Evolutionary conservation across 139 green algal species (phyloP).

Genomic region (Protoeuglena noctilucae): DNA sequence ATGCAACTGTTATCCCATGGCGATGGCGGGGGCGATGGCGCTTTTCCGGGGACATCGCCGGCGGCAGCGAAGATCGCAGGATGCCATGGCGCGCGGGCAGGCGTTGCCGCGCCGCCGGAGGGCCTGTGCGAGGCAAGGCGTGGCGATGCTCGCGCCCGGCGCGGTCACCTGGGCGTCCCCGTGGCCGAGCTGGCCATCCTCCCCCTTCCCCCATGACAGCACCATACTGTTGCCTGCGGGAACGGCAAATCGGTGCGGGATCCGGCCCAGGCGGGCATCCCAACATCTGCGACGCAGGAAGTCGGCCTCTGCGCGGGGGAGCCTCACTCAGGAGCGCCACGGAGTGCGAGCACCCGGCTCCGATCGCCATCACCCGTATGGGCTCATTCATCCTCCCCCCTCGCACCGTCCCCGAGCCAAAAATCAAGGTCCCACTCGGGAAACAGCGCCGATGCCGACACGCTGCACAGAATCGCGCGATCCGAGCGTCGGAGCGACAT

Average conservation of each 20-base stretch:
- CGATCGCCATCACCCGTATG: constrained; percentile 9
- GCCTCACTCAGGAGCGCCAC: constrained; percentile 21
- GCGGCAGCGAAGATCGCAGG: not conserved
- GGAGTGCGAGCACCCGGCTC: constrained; percentile 22
- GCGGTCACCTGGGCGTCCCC: constrained; percentile 11
- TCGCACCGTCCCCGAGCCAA: too few relatives aligned
- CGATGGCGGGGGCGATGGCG: too few relatives aligned
- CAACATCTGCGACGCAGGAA: too few relatives aligned
- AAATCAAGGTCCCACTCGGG: too few relatives aligned
- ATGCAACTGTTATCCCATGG: not conserved
- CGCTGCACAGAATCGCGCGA: too few relatives aligned
- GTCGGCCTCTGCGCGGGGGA: not conserved
- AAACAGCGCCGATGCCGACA: too few relatives aligned
- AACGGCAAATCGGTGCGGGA: not conserved
- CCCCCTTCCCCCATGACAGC: constrained; percentile 55
- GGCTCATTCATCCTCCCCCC: too few relatives aligned
- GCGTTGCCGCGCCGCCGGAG: constrained; percentile 40
- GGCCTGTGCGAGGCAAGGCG: constrained; percentile 26
- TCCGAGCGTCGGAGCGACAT: too few relatives aligned
- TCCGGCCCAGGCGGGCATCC: not conserved
- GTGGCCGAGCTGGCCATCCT: constrained; percentile 57
- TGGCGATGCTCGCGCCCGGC: constrained; percentile 4
- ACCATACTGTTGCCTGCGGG: constrained; percentile 28
- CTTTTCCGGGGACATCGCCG: not conserved
- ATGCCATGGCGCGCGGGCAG: not conserved